Percentiles rank a stretch among this genome's conserved stretches.
Conservation (phyloP, 805 yeast genomes). For the Danielozyma ontarioensis region DNA sequence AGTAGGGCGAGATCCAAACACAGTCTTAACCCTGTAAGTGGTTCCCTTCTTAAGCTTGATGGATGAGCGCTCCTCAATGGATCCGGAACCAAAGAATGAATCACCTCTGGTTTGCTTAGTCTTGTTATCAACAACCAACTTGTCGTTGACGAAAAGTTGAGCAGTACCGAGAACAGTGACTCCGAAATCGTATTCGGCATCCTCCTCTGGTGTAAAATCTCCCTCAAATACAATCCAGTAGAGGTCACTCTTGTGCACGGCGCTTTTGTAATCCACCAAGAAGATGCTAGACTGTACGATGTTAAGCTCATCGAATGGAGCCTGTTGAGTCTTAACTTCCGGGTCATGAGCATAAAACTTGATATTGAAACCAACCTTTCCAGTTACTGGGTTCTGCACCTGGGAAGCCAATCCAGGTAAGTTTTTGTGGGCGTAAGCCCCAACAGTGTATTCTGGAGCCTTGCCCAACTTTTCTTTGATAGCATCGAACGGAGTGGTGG, state of each 20-base stretch:
- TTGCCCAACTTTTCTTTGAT: conserved; percentile 5
- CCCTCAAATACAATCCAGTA: conserved; percentile 34
- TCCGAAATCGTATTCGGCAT: conserved; percentile 1
- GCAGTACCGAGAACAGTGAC: conserved; percentile 42
- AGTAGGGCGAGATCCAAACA: conserved; percentile 1
- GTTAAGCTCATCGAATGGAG: conserved; percentile 11
- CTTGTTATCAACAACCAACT: conserved; percentile 52
- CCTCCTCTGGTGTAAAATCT: conserved; percentile 2
- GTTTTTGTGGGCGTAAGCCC: conserved; percentile 12
- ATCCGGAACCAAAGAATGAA: conserved; percentile 29
- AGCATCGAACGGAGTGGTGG: conserved; percentile 18
- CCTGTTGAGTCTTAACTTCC: conserved; percentile 1
- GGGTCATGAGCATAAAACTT: conserved; percentile 15
- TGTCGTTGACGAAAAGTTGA: conserved; percentile 46
- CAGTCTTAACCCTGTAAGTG: neutral
- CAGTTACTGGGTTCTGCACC: conserved; percentile 16
- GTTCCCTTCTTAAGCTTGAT: neutral
- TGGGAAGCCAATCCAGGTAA: conserved; percentile 16
- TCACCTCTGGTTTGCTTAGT: conserved; percentile 46
- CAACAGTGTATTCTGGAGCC: conserved; percentile 13
- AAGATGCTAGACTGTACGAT: conserved; percentile 16
- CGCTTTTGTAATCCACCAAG: conserved; percentile 14
- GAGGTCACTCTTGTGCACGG: conserved; percentile 12
- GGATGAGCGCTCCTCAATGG: neutral
- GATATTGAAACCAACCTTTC: conserved; percentile 17